Evolutionary conservation across 805 yeast species (phyloP), one percentile per base, ranked within the genome.

Genomic region (Metschnikowia lochheadii): DNA sequence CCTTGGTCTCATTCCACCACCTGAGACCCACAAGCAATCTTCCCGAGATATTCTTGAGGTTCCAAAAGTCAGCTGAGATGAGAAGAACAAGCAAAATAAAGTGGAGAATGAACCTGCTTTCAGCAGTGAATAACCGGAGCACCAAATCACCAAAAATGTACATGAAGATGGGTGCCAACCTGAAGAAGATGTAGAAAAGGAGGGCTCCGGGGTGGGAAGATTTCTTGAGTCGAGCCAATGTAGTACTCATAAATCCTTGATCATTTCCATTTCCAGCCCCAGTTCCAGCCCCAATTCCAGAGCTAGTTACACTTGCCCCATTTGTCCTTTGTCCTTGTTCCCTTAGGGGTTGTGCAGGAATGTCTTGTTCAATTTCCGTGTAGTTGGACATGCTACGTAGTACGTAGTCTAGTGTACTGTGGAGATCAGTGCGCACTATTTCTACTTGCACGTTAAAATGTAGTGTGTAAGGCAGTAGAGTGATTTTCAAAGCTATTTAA

Each of bases 51-150:
- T 92, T 92, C 64, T 92, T 94, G 21, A 89, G 83, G 63, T 88
- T 86, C 95, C 97, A 92, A 63, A 92, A 92, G 66, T 92, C 99
- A 1, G 89, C 89, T 0, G 96, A 87, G 18, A 89, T 76, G 17
- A 90, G 70, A 15, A 94, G 70, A 2, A 91, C 81, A 20, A 89
- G 83, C 5, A 83, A 65, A 14, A 92, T 90, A 73, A 94, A 92
- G 60, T 89, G 82, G 38, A 89, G 73, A 13, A 88, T 85, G 63
- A 59, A 60, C 57, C 79, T 78, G 48, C 77, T 77, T 49, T 66
- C 64, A 42, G 56, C 52, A 2, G 71, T 63, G 23, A 72, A 57
- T 26, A 73, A 53, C 11, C 71, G 69, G 5, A 89, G 81, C 64
- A 89, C 78, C 42, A 87, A 65, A 52, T 81, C 70, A 0, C 96